Conservation (phyloP, 2,329 filamentous ascomycete species). For the Pseudogymnoascus sp. region DNA sequence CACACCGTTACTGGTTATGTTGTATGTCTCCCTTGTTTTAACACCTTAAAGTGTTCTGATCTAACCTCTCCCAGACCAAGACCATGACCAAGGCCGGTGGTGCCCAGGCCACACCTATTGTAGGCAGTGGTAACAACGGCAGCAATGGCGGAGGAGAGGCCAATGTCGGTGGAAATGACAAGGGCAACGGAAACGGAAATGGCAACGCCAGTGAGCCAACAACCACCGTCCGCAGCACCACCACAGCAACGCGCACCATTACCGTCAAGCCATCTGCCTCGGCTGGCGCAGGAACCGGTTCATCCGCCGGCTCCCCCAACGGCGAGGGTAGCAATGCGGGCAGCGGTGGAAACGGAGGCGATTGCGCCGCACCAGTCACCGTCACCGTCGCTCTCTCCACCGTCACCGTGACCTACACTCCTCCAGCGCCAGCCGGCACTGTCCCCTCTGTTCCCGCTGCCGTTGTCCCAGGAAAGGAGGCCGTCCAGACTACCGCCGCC, state of each 20-base stretch:
- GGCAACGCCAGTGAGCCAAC: neutral
- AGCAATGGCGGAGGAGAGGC: neutral
- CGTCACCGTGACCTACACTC: conserved; percentile 4
- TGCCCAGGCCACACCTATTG: neutral
- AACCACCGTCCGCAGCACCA: neutral
- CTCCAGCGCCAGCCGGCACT: neutral
- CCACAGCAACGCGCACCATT: neutral
- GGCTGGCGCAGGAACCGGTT: neutral
- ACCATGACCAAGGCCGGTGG: neutral
- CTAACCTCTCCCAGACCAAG: conserved; percentile 7
- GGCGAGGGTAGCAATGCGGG: neutral
- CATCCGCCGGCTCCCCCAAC: neutral
- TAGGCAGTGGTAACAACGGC: neutral
- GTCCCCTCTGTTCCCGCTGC: neutral
- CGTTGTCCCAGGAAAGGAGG: neutral
- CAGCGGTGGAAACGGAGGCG: neutral
- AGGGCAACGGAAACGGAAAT: neutral
- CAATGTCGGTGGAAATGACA: conserved; percentile 1
- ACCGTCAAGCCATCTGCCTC: neutral
- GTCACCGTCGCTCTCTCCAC: conserved; percentile 7
- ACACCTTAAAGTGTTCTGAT: neutral
- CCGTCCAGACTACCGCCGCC: neutral
- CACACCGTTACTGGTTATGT: neutral
- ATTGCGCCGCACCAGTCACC: conserved; percentile 1
- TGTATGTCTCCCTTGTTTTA: neutral